Percentiles rank a stretch among this genome's conserved stretches.
Evolutionary conservation across 352 stramenopile genomes (phyloP).

Genomic region (Globisporangium cylindrosporum): DNA sequence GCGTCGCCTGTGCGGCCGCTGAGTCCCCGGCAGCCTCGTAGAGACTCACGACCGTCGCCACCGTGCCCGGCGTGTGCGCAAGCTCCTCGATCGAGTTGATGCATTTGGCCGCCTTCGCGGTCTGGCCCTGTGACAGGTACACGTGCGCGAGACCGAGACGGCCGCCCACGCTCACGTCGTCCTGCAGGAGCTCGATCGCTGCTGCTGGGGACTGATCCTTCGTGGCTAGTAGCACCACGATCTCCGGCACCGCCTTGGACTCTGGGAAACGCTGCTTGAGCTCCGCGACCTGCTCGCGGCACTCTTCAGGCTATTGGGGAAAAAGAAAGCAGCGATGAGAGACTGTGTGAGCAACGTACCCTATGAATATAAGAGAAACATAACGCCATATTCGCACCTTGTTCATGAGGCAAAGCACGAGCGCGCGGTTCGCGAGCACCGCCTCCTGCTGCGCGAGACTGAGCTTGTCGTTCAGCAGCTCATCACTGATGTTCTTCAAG

Average conservation of each 20-base stretch:
- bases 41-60: constrained; percentile 75
- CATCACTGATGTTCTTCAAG: constrained; percentile 60
- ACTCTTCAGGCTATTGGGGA: constrained; percentile 55
- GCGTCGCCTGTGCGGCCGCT: constrained; percentile 42
- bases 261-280: constrained; percentile 65
- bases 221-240: constrained; percentile 63
- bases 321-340: not conserved
- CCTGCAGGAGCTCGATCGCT: constrained; percentile 45
- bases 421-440: constrained; percentile 68
- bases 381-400: constrained; percentile 34
- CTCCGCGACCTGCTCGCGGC: constrained; percentile 39
- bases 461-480: constrained; percentile 60
- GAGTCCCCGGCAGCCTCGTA: constrained; percentile 66
- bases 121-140: constrained; percentile 49
- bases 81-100: constrained; percentile 64
- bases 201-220: constrained; percentile 58
- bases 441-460: constrained; percentile 59
- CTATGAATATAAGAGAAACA: not conserved
- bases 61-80: constrained; percentile 63
- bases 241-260: constrained; percentile 52
- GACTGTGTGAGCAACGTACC: not conserved
- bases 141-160: constrained; percentile 70
- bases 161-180: constrained; percentile 51
- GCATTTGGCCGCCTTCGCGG: constrained; percentile 39
- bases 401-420: constrained; percentile 72